Evolutionary conservation across 2,329 filamentous ascomycete genomes (phyloP).

Genomic region (Monosporascus cannonballus): DNA sequence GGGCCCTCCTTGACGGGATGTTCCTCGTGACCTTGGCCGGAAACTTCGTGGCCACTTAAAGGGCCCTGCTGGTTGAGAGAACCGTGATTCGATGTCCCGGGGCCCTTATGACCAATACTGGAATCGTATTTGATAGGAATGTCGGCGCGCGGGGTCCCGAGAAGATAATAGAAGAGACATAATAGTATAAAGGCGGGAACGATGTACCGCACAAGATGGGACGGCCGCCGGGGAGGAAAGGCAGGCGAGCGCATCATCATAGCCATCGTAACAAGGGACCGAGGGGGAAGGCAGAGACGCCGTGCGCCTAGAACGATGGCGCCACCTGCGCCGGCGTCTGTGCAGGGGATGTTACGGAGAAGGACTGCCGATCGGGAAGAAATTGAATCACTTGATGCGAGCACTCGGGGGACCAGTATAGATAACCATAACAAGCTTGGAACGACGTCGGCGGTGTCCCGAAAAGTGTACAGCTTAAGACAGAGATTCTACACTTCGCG

Average conservation of each 20-base stretch:
- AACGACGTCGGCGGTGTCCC: too few relatives aligned
- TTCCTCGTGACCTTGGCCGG: background rate
- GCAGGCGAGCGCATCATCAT: conserved; percentile 31
- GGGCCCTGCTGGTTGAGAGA: background rate
- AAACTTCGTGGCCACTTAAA: background rate
- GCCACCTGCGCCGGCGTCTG: conserved; percentile 13
- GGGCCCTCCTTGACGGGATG: background rate
- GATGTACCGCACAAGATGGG: conserved; percentile 36
- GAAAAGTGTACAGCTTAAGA: too few relatives aligned
- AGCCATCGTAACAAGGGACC: background rate
- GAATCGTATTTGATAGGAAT: conserved; percentile 8
- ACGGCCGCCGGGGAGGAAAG: conserved; percentile 37
- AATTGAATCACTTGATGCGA: too few relatives aligned
- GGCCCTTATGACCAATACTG: background rate
- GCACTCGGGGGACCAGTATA: too few relatives aligned
- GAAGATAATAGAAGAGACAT: conserved; percentile 28
- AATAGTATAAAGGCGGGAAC: conserved; percentile 31
- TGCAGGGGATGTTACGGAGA: background rate
- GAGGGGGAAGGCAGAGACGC: conserved; percentile 9
- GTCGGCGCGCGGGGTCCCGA: conserved; percentile 10
- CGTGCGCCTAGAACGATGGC: conserved; percentile 13
- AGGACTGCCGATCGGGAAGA: background rate
- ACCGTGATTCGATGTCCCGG: background rate
- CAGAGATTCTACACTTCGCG: too few relatives aligned
- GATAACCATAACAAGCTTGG: too few relatives aligned